Percentiles rank a stretch among this genome's conserved stretches.
Conservation (phyloP, 192 early-diverging fungal species). For the Mortierella claussenii region DNA sequence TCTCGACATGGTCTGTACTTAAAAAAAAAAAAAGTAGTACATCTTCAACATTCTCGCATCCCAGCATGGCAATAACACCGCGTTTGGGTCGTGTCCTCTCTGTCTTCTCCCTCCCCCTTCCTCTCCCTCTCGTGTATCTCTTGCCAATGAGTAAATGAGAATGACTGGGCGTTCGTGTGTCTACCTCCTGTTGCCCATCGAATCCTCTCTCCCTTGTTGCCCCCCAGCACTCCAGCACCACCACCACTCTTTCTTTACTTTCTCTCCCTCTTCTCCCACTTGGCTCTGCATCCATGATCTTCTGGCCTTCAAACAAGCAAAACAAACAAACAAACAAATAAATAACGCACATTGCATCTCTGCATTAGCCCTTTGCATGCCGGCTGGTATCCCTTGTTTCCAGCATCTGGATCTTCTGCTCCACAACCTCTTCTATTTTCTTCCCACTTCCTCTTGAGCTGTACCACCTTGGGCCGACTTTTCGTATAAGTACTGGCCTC, state of each 20-base stretch:
- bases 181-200: no score
- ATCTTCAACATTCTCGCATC: no score
- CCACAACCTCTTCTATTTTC: not conserved
- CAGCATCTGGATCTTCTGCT: not conserved
- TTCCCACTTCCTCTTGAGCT: not conserved
- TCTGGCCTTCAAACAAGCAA: not conserved
- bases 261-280: not conserved
- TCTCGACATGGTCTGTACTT: no score
- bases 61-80: no score
- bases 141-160: no score
- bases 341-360: not conserved
- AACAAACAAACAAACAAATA: not conserved
- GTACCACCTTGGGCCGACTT: not conserved
- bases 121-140: no score
- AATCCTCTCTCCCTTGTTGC: no score
- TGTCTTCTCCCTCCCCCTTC: not conserved
- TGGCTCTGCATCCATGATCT: not conserved
- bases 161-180: no score
- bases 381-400: conserved; percentile 3
- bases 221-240: no score
- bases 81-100: conserved; percentile 8
- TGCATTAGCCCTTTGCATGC: no score
- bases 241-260: no score
- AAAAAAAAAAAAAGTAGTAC: not conserved
- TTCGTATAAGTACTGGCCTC: not conserved